Evolutionary conservation across 345 rosid species (phyloP).

Genomic region (Boechera retrofracta): DNA sequence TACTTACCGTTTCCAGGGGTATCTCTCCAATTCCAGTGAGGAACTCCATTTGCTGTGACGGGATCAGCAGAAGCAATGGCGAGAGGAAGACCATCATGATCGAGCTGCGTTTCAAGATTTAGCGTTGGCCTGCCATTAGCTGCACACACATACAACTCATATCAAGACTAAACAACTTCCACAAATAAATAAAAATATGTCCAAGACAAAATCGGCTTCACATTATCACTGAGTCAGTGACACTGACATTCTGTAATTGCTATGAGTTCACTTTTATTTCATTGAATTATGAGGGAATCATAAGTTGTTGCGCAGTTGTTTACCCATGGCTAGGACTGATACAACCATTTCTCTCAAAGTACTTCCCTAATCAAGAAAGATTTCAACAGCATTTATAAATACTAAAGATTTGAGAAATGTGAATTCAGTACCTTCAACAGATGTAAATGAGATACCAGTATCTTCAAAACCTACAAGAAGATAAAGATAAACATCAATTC

Average conservation of each 20-base stretch:
- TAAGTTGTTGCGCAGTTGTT: not conserved
- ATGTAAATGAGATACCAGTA: constrained; percentile 73
- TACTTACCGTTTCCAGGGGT: constrained; percentile 72
- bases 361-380: not conserved
- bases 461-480: constrained; percentile 83
- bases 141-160: constrained; percentile 46
- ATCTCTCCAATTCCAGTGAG: constrained; percentile 98
- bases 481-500: constrained; percentile 24
- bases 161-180: constrained; percentile 20
- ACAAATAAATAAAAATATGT: not conserved
- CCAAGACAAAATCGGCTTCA: not conserved
- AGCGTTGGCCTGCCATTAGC: constrained; percentile 77
- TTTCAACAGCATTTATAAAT: not conserved
- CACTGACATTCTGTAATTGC: not conserved
- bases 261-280: constrained; percentile 9
- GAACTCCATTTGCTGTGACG: constrained; percentile 69
- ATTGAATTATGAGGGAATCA: not conserved
- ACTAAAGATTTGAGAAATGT: not conserved
- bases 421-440: constrained; percentile 76
- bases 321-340: not conserved
- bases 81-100: constrained; percentile 96
- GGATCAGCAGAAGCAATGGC: constrained; percentile 80
- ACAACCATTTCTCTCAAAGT: not conserved
- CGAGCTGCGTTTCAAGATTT: constrained; percentile 88
- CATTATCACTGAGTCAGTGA: not conserved